Conservation (phyloP, 2,329 filamentous ascomycete species). For the Beauveria australis region DNA sequence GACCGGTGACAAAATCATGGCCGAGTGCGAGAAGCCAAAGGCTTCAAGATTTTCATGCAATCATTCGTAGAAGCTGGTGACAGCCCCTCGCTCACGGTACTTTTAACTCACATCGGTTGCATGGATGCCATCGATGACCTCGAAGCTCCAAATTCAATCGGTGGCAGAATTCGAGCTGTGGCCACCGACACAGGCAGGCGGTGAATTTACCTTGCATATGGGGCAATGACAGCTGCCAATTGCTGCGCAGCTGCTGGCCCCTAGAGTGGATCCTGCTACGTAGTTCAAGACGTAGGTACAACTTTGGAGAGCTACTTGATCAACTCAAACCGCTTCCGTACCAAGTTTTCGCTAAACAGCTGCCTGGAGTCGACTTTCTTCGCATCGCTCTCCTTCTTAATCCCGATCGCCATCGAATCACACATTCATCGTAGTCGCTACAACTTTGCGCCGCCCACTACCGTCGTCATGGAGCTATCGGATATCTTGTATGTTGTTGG, state of each 20-base stretch:
- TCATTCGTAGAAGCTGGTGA: neutral
- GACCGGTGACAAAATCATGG: neutral
- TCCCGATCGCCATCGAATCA: neutral
- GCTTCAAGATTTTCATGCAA: neutral
- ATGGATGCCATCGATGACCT: neutral
- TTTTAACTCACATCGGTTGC: neutral
- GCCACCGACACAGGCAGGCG: slow-evolving; percentile 1
- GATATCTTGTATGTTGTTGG: slow-evolving; percentile 63
- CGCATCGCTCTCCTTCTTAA: neutral
- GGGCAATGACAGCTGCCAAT: neutral
- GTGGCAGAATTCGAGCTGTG: neutral
- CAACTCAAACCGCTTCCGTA: neutral
- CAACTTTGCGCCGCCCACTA: neutral
- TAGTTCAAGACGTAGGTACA: slow-evolving; percentile 1
- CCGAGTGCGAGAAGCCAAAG: neutral
- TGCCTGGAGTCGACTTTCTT: neutral
- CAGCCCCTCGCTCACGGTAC: neutral
- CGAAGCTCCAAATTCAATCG: neutral
- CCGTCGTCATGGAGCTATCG: slow-evolving; percentile 66
- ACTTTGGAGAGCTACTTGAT: neutral
- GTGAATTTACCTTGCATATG: neutral
- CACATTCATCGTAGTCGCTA: neutral
- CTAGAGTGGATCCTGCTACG: slow-evolving; percentile 8
- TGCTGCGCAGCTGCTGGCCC: neutral
- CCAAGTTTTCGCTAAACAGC: neutral